A percentile compares a stretch with the other conserved stretches of the same genome.
phyloP scores from a whole-genome alignment of 495 filamentous ascomycete genomes.

The Xylaria telfairii region DNA sequence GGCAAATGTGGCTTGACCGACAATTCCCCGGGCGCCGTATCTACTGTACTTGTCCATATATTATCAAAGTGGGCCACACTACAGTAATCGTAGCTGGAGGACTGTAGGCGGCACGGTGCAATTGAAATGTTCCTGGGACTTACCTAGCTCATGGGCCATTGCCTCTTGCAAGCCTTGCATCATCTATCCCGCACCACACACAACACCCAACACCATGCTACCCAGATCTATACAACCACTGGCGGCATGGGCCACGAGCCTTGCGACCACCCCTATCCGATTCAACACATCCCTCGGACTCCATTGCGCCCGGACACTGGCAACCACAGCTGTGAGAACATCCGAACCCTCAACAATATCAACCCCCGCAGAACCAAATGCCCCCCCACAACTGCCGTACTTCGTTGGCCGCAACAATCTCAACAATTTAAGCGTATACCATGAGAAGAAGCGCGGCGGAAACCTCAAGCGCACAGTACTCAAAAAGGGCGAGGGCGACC shows the following conservation, averaged over 20 bases:
- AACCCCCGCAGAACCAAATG: slow-evolving; percentile 27
- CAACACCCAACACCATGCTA: slow-evolving; percentile 22
- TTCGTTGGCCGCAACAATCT: slow-evolving; percentile 72
- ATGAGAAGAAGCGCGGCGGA: slow-evolving; percentile 73
- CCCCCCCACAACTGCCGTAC: slow-evolving; percentile 62
- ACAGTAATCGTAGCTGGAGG: slow-evolving; percentile 25
- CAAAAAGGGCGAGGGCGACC: slow-evolving; percentile 78
- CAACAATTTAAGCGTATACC: slow-evolving; percentile 81
- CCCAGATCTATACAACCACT: slow-evolving; percentile 28
- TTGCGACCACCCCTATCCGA: slow-evolving; percentile 21
- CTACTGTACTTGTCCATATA: no score
- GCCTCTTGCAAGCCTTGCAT: not conserved
- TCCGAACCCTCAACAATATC: slow-evolving; percentile 28
- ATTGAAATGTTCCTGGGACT: slow-evolving; percentile 12
- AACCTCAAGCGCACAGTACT: slow-evolving; percentile 77
- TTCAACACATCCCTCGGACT: slow-evolving; percentile 12
- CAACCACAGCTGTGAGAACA: not conserved
- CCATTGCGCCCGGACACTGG: not conserved
- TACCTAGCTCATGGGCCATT: no score
- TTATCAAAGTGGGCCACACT: slow-evolving; percentile 43
- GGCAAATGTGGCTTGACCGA: slow-evolving; percentile 36
- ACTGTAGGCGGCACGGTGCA: not conserved
- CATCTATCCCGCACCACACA: not conserved
- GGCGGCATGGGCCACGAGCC: slow-evolving; percentile 9
- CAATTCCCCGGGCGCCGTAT: slow-evolving; percentile 32